These are phyloP conservation scores for Pyrenopolyporus hunteri DNA, from an alignment of 495 filamentous ascomycete genomes.

Conservation along the genomic window DNA sequence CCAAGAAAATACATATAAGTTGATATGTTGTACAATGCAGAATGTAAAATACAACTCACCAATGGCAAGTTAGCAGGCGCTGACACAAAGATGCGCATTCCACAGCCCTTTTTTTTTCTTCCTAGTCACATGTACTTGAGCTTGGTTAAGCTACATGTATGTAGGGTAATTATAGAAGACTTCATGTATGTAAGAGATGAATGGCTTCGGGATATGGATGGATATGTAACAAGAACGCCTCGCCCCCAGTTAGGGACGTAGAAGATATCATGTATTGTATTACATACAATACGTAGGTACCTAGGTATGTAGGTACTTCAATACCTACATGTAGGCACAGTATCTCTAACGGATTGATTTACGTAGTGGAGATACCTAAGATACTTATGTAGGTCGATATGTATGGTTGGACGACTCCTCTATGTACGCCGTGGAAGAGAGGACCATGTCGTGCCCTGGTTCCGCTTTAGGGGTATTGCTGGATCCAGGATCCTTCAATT, in stretches of 20 bases:
- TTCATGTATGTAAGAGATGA: constrained; percentile 9
- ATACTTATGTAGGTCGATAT: background rate
- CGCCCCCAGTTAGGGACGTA: constrained; percentile 19
- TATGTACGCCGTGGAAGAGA: constrained; percentile 18
- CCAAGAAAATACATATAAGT: constrained; percentile 11
- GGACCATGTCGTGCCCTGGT: constrained; percentile 28
- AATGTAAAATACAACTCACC: constrained; percentile 14
- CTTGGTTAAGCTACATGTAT: too few relatives aligned
- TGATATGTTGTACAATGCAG: constrained; percentile 21
- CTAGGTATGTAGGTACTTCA: too few relatives aligned
- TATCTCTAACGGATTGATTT: too few relatives aligned
- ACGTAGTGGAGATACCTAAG: too few relatives aligned
- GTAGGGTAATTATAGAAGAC: constrained; percentile 14
- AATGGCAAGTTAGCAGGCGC: constrained; percentile 8
- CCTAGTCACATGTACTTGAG: constrained; percentile 7
- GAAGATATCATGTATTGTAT: too few relatives aligned
- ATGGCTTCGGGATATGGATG: constrained; percentile 8
- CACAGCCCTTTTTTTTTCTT: background rate
- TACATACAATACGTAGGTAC: too few relatives aligned
- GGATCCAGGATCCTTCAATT: constrained; percentile 35
- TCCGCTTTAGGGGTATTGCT: constrained; percentile 33
- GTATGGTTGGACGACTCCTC: background rate
- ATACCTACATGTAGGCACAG: too few relatives aligned
- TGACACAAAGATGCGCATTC: constrained; percentile 21
- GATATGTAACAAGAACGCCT: constrained; percentile 16